Evolutionary conservation across 495 filamentous ascomycete genomes (phyloP), one percentile per base, ranked within the genome.

Genomic region (Baudoinia panamericana): DNA sequence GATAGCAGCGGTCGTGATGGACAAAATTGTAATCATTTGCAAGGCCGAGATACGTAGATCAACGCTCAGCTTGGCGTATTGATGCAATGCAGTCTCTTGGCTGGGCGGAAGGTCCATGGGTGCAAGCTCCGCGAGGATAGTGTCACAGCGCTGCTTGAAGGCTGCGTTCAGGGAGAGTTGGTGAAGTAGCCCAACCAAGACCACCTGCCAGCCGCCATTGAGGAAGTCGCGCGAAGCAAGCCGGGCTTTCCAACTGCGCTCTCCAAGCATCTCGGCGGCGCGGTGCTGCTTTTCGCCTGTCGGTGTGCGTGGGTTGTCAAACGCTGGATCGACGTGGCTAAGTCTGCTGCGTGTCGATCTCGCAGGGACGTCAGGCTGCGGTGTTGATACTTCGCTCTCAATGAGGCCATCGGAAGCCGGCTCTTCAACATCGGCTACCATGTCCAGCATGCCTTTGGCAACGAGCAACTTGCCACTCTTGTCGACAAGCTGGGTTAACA

Each of bases 141-240:
- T 71, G 47, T 93, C 84, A 54, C 86, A 94, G 19, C 61, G 56
- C n/a, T 70, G 68, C 34, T 81, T 70, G 30, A 74, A 68, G 9
- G 75, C 67, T n/a, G 76, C 72, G 35, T 72, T 75, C 55, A 76
- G 73, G 12, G 88, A 90, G 8, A 97, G 67, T 48, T 86, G 84
- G 45, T 93, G 68, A 16, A 97, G 57, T 11, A 96, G 63, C 9
- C 90, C 90, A 22, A 93, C 75, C 55, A 97, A 70, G 39, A 95
- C 85, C 42, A 82, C 52, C 53, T 94, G 72, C 90, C 90, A 97
- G 22, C 84, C 86, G 36, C 88, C 92, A 27, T 90, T 74, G 36
- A 76, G 70, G 60, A 95, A 95, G 49, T 94, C 80, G 9, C 90
- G 78, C 44, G 80, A 79, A 50, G 74, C 73, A 15, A 93, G 64